Conservation (phyloP, 2,329 filamentous ascomycete species). For the Aspergillus ochraceoroseus region DNA sequence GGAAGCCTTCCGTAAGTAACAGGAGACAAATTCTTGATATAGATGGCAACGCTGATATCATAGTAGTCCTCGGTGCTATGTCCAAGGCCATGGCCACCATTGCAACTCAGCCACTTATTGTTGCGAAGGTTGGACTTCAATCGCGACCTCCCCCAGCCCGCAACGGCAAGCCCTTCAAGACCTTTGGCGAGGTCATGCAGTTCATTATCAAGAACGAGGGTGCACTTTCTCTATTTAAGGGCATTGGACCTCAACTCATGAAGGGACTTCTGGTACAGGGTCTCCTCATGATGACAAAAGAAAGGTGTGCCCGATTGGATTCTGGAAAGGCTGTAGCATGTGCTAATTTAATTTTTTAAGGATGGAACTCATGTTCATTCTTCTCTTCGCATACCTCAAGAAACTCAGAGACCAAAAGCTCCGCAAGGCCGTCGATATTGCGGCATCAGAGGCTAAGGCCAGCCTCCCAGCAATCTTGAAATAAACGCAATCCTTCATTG, state of each 20-base stretch:
- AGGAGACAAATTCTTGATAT: too few species aligned
- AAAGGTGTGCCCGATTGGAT: slow-evolving; percentile 62
- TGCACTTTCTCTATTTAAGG: slow-evolving; percentile 81
- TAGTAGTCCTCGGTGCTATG: slow-evolving; percentile 84
- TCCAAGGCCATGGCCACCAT: slow-evolving; percentile 92
- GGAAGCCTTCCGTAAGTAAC: slow-evolving; percentile 81
- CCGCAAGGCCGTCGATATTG: slow-evolving; percentile 59
- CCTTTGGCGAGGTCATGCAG: slow-evolving; percentile 87
- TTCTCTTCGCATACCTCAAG: slow-evolving; percentile 77
- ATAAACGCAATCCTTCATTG: slow-evolving; percentile 26
- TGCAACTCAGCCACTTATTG: slow-evolving; percentile 88
- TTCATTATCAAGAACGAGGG: slow-evolving; percentile 92
- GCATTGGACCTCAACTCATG: slow-evolving; percentile 85
- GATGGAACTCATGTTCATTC: slow-evolving; percentile 81
- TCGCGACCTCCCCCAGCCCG: slow-evolving; percentile 81
- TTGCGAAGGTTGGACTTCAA: slow-evolving; percentile 94
- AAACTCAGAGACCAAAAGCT: slow-evolving; percentile 66
- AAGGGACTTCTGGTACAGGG: slow-evolving; percentile 94
- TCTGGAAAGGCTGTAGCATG: too few species aligned
- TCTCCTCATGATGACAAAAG: slow-evolving; percentile 98
- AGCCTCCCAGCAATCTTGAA: slow-evolving; percentile 47
- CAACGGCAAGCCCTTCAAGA: slow-evolving; percentile 86
- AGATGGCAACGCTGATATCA: too few species aligned
- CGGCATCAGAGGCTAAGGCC: slow-evolving; percentile 58
- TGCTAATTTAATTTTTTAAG: slow-evolving; percentile 44